A percentile compares a stretch with the other conserved stretches of the same genome.
Evolutionary conservation across 495 filamentous ascomycete genomes (phyloP).

Genomic region (Jackrogersella minutella): DNA sequence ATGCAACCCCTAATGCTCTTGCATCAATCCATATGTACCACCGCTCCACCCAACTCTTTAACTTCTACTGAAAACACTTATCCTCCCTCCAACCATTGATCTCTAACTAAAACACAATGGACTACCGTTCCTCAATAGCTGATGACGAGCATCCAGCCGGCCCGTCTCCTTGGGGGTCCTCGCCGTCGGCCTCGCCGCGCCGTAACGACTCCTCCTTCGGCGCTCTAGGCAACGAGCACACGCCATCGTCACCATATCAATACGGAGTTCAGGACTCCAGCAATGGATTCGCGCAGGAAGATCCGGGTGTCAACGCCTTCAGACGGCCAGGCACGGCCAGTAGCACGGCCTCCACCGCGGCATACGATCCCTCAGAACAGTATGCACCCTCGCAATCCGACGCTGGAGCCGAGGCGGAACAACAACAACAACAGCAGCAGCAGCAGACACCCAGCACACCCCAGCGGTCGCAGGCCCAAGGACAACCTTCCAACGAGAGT

Average conservation of each 20-base stretch:
- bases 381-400: conserved; percentile 46
- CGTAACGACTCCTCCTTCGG: conserved; percentile 65
- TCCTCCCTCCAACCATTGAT: not conserved
- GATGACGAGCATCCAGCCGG: conserved; percentile 76
- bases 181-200: conserved; percentile 69
- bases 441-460: conserved; percentile 48
- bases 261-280: conserved; percentile 45
- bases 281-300: conserved; percentile 51
- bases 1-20: conserved; percentile 24
- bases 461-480: conserved; percentile 56
- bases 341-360: conserved; percentile 47
- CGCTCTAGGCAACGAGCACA: conserved; percentile 45
- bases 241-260: conserved; percentile 46
- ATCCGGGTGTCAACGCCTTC: conserved; percentile 52
- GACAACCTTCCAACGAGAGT: conserved; percentile 7
- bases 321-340: conserved; percentile 50
- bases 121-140: conserved; percentile 79
- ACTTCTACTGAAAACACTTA: not conserved
- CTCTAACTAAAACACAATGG: conserved; percentile 63
- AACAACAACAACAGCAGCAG: too few species aligned
- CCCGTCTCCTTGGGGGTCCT: conserved; percentile 79
- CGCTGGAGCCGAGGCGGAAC: conserved; percentile 45
- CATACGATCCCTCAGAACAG: conserved; percentile 40
- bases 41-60: not conserved
- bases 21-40: not conserved